Base-by-base conservation (phyloP, 305 asterid genomes). In the Fraxinus dipetala region DNA sequence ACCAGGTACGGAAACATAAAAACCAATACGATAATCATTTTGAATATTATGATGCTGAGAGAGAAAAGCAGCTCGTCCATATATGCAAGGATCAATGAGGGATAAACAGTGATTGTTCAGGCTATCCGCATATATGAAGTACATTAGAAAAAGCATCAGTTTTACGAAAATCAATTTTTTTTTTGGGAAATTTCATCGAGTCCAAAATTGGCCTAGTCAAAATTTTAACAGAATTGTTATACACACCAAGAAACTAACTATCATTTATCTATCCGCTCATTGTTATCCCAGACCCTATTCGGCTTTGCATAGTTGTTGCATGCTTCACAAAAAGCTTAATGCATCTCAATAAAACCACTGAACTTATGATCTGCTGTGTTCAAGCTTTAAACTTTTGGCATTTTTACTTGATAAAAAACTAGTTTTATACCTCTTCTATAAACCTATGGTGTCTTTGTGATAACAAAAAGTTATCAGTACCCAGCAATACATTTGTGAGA, bases 51-150 rank as follows among this genome's bases (percentile, higher is more conserved):
- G 98, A 86, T 92, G 95, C 85, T 77, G 84, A 31, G 97, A 93
- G 76, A 95, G 92, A 90, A 93, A 95, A 35, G 98, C 98, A 79
- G 98, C 98, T 84, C 93, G 98, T 76, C 98, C 98, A 93, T 93
- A 76, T 95, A 95, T 16, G 98, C 98, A 32, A 95, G 97, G 84
- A 95, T 83, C 20, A 70, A 40, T 24, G 77, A 74, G 16, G 78
- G 83, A 70, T 70, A 79, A 79, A 79, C 83, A 51, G 43, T 34
- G 36, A 54, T 24, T 18, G 78, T 79, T 69, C 43, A 79, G 34
- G 83, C 78, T 26, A 79, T 79, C 83, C 70, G 83, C 78, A 70
- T 32, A 13, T 5, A 34, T 6, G 2, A 35, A 18, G 16, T 2
- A 18, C 24, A 34, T 34, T 32, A 18, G 31, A 32, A 9, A 31